Percentiles rank a stretch among this genome's conserved stretches.
Conservation (phyloP, 306 rosid genomes). For the Pyrus betulifolia region DNA sequence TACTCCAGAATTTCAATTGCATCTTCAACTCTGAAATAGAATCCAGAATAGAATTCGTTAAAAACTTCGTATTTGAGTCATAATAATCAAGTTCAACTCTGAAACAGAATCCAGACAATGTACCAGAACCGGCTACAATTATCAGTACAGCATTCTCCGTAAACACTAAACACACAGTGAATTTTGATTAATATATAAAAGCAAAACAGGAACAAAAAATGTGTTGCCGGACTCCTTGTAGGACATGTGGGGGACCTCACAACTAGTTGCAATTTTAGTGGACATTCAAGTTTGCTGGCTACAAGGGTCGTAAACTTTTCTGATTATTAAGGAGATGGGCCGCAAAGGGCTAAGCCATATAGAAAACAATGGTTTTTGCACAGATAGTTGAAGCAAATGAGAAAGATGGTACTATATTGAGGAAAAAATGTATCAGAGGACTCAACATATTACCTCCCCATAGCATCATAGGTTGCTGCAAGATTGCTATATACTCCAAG, state of each 20-base stretch:
- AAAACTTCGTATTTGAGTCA: neutral
- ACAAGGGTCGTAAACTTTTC: neutral
- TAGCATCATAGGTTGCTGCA: constrained; percentile 98
- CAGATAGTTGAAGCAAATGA: neutral
- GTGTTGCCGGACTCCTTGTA: neutral
- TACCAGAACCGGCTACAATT: constrained; percentile 1
- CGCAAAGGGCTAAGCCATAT: neutral
- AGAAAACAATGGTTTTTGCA: neutral
- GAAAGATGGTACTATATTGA: neutral
- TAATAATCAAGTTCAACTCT: neutral
- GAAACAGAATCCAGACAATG: neutral
- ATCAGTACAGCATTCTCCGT: neutral
- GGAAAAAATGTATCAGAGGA: neutral
- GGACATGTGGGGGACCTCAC: neutral
- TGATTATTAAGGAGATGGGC: neutral
- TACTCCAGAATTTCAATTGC: constrained; percentile 91
- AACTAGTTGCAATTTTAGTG: neutral
- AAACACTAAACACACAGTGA: neutral
- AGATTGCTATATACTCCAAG: constrained; percentile 96
- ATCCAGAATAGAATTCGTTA: constrained; percentile 8
- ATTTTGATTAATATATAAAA: neutral
- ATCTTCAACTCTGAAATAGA: constrained; percentile 75
- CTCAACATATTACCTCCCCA: constrained; percentile 70
- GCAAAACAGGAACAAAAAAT: neutral
- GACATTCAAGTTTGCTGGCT: neutral